phyloP scores from a whole-genome alignment of 1,284 basidiomycete genomes.

The Tranzscheliella williamsii region DNA sequence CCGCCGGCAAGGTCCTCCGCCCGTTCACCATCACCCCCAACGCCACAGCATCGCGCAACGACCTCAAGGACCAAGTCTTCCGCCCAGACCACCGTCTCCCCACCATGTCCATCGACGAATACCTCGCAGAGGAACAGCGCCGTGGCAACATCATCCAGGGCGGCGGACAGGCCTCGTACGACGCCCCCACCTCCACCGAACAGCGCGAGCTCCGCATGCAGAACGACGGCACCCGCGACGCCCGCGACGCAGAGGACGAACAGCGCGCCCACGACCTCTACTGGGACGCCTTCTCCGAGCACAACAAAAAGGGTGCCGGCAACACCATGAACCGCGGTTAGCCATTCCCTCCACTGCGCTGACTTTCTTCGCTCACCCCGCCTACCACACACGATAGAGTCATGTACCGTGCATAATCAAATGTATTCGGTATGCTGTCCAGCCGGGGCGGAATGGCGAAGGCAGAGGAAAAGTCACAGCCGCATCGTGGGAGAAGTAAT shows the following conservation, averaged over 20 bases:
- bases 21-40: slow-evolving; percentile 55
- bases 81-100: slow-evolving; percentile 82
- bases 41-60: slow-evolving; percentile 69
- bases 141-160: slow-evolving; percentile 84
- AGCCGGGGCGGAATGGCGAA: too few species aligned
- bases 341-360: too few species aligned
- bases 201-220: slow-evolving; percentile 63
- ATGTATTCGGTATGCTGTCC: too few species aligned
- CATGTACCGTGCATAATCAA: too few species aligned
- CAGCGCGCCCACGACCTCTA: slow-evolving; percentile 44
- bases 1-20: slow-evolving; percentile 49
- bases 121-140: slow-evolving; percentile 80
- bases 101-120: slow-evolving; percentile 95
- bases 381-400: neutral
- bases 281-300: slow-evolving; percentile 50
- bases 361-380: too few species aligned
- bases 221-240: slow-evolving; percentile 75
- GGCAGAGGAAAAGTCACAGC: too few species aligned
- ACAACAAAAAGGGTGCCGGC: slow-evolving; percentile 71
- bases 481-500: too few species aligned
- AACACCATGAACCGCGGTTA: slow-evolving; percentile 92
- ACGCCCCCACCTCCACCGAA: slow-evolving; percentile 62
- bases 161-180: slow-evolving; percentile 65
- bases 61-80: slow-evolving; percentile 80
- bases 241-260: slow-evolving; percentile 72